Evolutionary conservation across 1,284 basidiomycete genomes (phyloP), one percentile per base, ranked within the genome.

Genomic region (Cryptococcus sp.): DNA sequence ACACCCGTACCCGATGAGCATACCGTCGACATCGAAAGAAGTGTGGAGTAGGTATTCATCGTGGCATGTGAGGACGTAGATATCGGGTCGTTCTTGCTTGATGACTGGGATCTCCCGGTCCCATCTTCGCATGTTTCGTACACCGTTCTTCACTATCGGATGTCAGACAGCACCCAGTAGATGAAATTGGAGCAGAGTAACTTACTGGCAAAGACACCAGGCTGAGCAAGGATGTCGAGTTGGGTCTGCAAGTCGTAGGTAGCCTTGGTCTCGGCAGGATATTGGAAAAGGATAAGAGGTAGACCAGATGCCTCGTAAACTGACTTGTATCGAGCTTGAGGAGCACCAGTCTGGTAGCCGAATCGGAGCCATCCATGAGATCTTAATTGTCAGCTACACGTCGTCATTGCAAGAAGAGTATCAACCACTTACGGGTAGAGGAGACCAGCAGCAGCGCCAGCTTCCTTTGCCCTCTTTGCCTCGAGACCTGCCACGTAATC

Each of bases 211-310:
- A 58, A 58, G 25, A 58, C 56, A 50, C 56, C 56, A 7, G 50
- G 50, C 31, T 58, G 53, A 34, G 37, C 56, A 18, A 55, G 48
- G 19, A 58, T 53, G 22, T 55, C 56, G 19, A 58, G 54, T 40
- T 55, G 53, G 32, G 56, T 55, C 40, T 58, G 43, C 7, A 58
- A 41, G 37, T 55, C 50, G 43, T 58, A 55, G 16, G 53, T 55
- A 18, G 54, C 54, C 49, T 55, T 58, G 45, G 54, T 58, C 36
- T 11, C 34, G 31, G 51, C 56, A 5, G 50, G 50, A 42, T 58
- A 55, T 24, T 58, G 56, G 54, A 58, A 58, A n/a, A 58, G 51
- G 34, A 58, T 55, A 7, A 58, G 46, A n/a, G 56, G 54, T n/a
- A 58, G 48, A 11, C 46, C 47, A 3, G 56, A 58, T 28, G 48